Base-by-base conservation (phyloP, 106 monocot species). In the Dendrobium officinale region DNA sequence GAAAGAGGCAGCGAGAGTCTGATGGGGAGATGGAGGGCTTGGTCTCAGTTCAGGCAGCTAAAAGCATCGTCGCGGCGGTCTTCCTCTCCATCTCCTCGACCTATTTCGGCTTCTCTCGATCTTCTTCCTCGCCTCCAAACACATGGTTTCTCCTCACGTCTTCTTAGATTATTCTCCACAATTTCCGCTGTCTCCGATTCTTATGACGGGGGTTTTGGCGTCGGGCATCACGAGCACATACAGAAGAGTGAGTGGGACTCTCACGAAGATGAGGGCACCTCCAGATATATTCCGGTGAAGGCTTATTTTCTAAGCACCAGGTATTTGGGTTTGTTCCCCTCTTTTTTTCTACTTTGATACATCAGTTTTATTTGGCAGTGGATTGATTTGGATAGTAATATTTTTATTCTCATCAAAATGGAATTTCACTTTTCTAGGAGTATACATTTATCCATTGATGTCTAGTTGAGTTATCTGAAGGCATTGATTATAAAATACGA, bases 241-340 rank as follows among this genome's bases (percentile, higher is more conserved):
- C 79, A 81, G 22, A 76, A 70, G 31, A 72, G 74, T 31, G 55
- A 58, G 2, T 66, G 64, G 20, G 87, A 78, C 18, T 64, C 61
- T 5, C 74, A 66, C 22, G 88, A 86, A 22, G 85, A 84, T 13
- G 90, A 88, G 54, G 81, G 75, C 16, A 67, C 75, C 45, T 84
- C 56, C n/a, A 83, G 81, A 79, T 88, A 81, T 77, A 80, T 90
- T 59, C 90, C 90, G 44, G 90, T 90, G 48, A 90, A 90, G 81
- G 90, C 88, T 1, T 90, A 85, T 73, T 88, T 88, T 77, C 79
- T 90, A 55, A 88, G 81, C 20, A 88, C 90, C 18, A 90, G 90
- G 90, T 90, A 75, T 22, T 5, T 61, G 20, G 20, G 10, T 24
- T 61, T n/a, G 22, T 61, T n/a, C 3, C 4, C 19, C 4, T 19